These are phyloP conservation scores for Sclerotinia sclerotiorum DNA, from an alignment of 2,329 filamentous ascomycete species.

Conservation along the genomic window DNA sequence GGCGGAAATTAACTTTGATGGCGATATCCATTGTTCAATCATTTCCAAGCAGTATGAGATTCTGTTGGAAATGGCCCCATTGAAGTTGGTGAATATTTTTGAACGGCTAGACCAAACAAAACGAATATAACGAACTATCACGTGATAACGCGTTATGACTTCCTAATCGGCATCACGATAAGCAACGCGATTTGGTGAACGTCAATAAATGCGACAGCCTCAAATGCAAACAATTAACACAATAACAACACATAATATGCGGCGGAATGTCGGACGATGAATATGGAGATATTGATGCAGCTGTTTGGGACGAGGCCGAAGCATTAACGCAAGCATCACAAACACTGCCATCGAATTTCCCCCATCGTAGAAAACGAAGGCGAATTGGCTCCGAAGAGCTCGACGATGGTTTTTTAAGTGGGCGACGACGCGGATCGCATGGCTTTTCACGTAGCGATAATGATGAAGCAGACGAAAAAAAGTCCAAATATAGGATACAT, in stretches of 20 bases:
- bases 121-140: background rate
- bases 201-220: slow-evolving; percentile 5
- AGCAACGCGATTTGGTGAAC: slow-evolving; percentile 15
- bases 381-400: slow-evolving; percentile 14
- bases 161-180: slow-evolving; percentile 15
- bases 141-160: slow-evolving; percentile 11
- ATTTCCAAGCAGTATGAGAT: too few species aligned
- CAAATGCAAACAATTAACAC: background rate
- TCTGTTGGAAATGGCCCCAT: too few species aligned
- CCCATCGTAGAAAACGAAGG: slow-evolving; percentile 22
- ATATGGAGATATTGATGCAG: slow-evolving; percentile 24
- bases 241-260: background rate
- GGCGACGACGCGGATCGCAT: slow-evolving; percentile 26
- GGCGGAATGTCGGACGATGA: slow-evolving; percentile 22
- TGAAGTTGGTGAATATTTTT: background rate
- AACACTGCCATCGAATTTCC: slow-evolving; percentile 16
- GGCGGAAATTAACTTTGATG: too few species aligned
- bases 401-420: background rate
- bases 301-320: slow-evolving; percentile 22
- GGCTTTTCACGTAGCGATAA: slow-evolving; percentile 25
- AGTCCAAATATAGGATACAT: slow-evolving; percentile 39
- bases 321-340: slow-evolving; percentile 24
- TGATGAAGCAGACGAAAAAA: slow-evolving; percentile 32
- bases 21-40: too few species aligned
- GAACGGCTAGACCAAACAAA: background rate